phyloP scores from a whole-genome alignment of 257 asterid species.

The Anisodus tanguticus region DNA sequence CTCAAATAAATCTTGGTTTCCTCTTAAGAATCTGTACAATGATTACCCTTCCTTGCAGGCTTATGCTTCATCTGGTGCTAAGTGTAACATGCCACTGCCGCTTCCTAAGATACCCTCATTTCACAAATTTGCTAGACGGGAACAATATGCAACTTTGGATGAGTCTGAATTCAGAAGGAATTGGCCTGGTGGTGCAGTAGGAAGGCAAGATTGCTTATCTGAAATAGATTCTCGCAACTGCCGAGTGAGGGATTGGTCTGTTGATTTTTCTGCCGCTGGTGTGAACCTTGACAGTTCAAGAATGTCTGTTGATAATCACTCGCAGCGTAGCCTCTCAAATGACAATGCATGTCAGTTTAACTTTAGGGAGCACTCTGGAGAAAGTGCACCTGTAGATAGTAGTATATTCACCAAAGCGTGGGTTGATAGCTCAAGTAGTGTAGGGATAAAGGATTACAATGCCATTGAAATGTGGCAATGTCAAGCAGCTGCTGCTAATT shows the following conservation, averaged over 20 bases:
- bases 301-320: conserved; percentile 62
- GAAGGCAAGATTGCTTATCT: conserved; percentile 84
- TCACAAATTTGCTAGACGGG: conserved; percentile 95
- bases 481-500: conserved; percentile 98
- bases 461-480: conserved; percentile 99
- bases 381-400: conserved; percentile 80
- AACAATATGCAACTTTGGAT: conserved; percentile 68
- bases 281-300: conserved; percentile 74
- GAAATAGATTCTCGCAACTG: conserved; percentile 98
- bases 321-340: conserved; percentile 76
- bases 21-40: conserved; percentile 16
- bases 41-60: conserved; percentile 61
- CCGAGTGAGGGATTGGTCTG: conserved; percentile 98
- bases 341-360: conserved; percentile 72
- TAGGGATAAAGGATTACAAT: conserved; percentile 85
- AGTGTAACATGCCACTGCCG: conserved; percentile 54
- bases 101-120: conserved; percentile 96
- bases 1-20: conserved; percentile 7
- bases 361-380: conserved; percentile 91
- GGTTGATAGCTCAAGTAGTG: conserved; percentile 93
- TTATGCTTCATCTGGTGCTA: conserved; percentile 83
- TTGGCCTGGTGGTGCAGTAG: conserved; percentile 75
- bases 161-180: conserved; percentile 72
- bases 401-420: conserved; percentile 89
- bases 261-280: conserved; percentile 95